phyloP scores from a whole-genome alignment of 2,329 filamentous ascomycete species.

The Esteya vermicola region DNA sequence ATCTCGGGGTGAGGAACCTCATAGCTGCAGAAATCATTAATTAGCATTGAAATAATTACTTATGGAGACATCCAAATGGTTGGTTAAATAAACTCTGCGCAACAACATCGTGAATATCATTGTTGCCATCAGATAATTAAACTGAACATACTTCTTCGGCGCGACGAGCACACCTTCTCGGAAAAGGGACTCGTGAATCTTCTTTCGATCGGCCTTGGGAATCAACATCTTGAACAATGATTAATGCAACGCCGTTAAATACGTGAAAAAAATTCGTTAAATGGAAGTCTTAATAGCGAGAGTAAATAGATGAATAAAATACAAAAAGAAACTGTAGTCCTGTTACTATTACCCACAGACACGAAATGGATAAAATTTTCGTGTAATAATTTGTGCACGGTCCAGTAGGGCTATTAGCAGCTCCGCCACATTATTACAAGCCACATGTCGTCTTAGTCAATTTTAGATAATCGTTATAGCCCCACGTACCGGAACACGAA shows the following conservation, averaged over 20 bases:
- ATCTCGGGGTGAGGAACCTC: conserved; percentile 63
- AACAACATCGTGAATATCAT: too few species aligned
- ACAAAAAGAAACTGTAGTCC: conserved; percentile 5
- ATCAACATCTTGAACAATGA: conserved; percentile 68
- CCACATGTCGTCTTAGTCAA: too few species aligned
- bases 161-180: conserved; percentile 86
- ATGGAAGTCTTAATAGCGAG: conserved; percentile 1
- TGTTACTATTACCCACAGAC: conserved; percentile 6
- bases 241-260: conserved; percentile 13
- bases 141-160: conserved; percentile 58
- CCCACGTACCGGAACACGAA: too few species aligned
- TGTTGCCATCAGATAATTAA: not conserved
- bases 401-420: conserved; percentile 10
- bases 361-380: conserved; percentile 3
- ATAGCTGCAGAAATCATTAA: conserved; percentile 13
- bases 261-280: conserved; percentile 2
- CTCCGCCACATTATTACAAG: conserved; percentile 1
- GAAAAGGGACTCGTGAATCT: conserved; percentile 97
- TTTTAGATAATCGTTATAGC: too few species aligned
- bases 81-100: too few species aligned
- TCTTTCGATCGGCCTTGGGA: conserved; percentile 99
- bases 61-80: too few species aligned
- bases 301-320: conserved; percentile 3
- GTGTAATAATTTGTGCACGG: conserved; percentile 9
- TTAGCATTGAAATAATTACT: too few species aligned